Base-by-base conservation (phyloP, 495 filamentous ascomycete genomes). In the Tuber calosporum region DNA sequence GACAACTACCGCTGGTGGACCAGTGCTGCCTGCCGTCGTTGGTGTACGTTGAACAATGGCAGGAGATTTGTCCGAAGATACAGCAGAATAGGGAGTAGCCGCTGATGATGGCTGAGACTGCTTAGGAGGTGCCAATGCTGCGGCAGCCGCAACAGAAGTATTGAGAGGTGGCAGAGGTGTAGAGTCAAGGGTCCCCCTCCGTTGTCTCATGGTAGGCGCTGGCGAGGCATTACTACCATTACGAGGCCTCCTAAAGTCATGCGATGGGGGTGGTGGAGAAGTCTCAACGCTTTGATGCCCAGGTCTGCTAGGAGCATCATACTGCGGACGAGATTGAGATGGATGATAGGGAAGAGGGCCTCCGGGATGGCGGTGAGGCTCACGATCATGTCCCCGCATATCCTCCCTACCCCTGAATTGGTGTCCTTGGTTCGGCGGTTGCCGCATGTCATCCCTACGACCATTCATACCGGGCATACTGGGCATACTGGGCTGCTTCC, bases 381-480 rank as follows among this genome's bases (percentile, higher is more conserved):
- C 53, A 62, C 53, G 53, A 62, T 62, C 53, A 34, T 62, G 13
- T 5, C 26, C 53, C 6, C 26, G 53, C 13, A 34, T 26, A 38
- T 66, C 73, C 68, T 77, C 73, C 26, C 76, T 70, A n/a, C 73
- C 75, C 40, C 76, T 73, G 34, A 42, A 30, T 30, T 62, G 11
- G 39, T 78, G 76, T 26, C 70, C 68, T 73, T 78, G 74, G 34
- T 41, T 67, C 48, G 68, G 67, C 58, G 67, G 69, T 15, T 76
- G 67, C 34, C 53, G 53, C 74, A 74, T 76, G 68, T 78, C 76
- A 68, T 70, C 74, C 26, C 53, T 62, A 26, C 68, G 72, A 20
- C 78, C 77, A 34, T 70, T 77, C 78, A 80, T 77, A 48, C 77
- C 73, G 20, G 74, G 74, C 70, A 77, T 77, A 43, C 74, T 77